Percentiles rank a stretch among this genome's conserved stretches.
Evolutionary conservation across 1,139 yeast genomes (phyloP).

Genomic region (Geotrichum histeridarum): DNA sequence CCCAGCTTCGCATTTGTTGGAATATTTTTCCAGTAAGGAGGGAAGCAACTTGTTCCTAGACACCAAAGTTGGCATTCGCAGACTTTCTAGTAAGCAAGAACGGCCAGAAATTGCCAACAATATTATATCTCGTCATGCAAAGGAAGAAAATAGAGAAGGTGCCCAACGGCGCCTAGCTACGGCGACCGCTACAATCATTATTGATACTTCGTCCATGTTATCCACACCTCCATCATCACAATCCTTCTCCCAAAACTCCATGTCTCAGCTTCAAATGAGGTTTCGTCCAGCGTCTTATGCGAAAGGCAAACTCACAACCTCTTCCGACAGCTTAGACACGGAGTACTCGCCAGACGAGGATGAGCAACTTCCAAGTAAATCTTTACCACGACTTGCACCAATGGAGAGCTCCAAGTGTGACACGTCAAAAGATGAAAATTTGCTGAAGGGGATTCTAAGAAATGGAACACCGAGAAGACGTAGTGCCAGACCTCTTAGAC

Average conservation of each 20-base stretch:
- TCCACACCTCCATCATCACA: conserved; percentile 7
- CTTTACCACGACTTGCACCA: not conserved
- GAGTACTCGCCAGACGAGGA: conserved; percentile 2
- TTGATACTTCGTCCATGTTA: not conserved
- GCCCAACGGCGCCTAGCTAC: conserved; percentile 3
- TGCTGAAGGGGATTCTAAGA: conserved; percentile 1
- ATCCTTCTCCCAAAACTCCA: conserved; percentile 1
- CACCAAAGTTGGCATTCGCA: not conserved
- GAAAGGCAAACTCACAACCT: not conserved
- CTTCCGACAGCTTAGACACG: conserved; percentile 8
- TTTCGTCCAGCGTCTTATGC: conserved; percentile 1
- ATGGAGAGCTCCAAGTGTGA: not conserved
- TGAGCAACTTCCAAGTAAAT: not conserved
- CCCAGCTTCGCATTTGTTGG: not conserved
- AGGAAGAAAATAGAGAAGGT: not conserved
- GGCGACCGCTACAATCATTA: conserved; percentile 6
- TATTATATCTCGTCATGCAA: not conserved
- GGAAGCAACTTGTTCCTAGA: not conserved
- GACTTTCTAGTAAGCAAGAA: not conserved
- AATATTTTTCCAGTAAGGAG: not conserved
- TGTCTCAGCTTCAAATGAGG: not conserved
- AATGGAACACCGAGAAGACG: not conserved
- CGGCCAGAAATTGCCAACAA: not conserved
- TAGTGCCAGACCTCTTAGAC: not conserved
- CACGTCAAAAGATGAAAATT: no score